These are phyloP conservation scores for Coemansia sp. DNA, from an alignment of 192 early-diverging fungal genomes.

Conservation along the genomic window DNA sequence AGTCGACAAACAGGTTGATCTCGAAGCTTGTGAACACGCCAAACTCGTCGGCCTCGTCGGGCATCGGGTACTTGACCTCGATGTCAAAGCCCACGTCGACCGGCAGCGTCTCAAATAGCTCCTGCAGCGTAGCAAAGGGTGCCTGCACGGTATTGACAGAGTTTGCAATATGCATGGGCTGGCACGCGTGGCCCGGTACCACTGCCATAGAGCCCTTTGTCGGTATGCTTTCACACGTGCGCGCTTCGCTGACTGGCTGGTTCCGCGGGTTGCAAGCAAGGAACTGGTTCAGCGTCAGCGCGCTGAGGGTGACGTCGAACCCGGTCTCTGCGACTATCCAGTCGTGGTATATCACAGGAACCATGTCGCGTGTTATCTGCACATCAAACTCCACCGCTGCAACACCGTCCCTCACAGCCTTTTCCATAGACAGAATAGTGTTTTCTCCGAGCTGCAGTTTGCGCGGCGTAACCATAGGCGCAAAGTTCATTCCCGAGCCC, in stretches of 20 bases:
- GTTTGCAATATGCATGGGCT: slow-evolving; percentile 73
- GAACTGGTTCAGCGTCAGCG: slow-evolving; percentile 73
- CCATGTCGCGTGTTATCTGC: slow-evolving; percentile 87
- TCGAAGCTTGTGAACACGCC: slow-evolving; percentile 72
- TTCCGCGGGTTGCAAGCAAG: slow-evolving; percentile 57
- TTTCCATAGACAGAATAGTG: slow-evolving; percentile 82
- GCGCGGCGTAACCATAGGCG: slow-evolving; percentile 46
- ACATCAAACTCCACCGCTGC: slow-evolving; percentile 94
- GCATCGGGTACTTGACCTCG: slow-evolving; percentile 95
- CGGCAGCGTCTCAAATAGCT: slow-evolving; percentile 78
- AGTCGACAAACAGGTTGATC: slow-evolving; percentile 84
- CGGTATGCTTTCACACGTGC: slow-evolving; percentile 30
- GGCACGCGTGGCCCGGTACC: slow-evolving; percentile 7
- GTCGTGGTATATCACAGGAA: slow-evolving; percentile 91
- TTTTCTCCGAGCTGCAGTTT: slow-evolving; percentile 88
- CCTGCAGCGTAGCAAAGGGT: slow-evolving; percentile 83
- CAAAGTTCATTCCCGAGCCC: slow-evolving; percentile 80
- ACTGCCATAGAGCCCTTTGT: background rate
- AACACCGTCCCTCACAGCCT: slow-evolving; percentile 80
- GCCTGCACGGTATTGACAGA: slow-evolving; percentile 78
- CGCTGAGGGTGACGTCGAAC: slow-evolving; percentile 66
- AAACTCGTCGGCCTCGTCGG: slow-evolving; percentile 83
- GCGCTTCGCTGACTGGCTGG: slow-evolving; percentile 11
- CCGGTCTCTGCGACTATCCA: slow-evolving; percentile 80
- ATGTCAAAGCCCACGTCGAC: slow-evolving; percentile 84